These are phyloP conservation scores for Oleoguttula mirabilis DNA, from an alignment of 495 filamentous ascomycete genomes.

Conservation along the genomic window DNA sequence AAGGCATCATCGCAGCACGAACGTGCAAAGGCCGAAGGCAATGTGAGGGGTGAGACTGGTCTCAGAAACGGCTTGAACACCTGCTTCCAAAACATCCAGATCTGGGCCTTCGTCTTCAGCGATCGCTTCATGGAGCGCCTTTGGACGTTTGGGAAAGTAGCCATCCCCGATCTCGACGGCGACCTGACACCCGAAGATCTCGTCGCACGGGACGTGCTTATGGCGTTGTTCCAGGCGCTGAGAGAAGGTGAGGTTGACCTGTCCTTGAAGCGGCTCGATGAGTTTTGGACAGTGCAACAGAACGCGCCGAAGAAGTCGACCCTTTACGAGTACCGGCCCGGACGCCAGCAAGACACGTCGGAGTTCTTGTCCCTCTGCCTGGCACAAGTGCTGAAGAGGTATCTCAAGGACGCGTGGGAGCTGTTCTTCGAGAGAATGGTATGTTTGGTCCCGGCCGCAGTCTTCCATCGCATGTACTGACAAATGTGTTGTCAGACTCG, in stretches of 20 bases:
- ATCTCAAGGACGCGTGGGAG: background rate
- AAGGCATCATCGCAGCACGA: too few species aligned
- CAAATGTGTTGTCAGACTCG: background rate
- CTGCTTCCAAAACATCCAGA: background rate
- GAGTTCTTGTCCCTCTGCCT: background rate
- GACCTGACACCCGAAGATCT: background rate
- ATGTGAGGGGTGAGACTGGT: background rate
- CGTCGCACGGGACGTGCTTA: background rate
- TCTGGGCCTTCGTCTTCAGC: background rate
- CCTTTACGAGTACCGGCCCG: background rate
- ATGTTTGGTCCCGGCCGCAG: too few species aligned
- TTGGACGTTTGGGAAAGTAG: too few species aligned
- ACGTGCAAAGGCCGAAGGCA: too few species aligned
- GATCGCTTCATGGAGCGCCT: background rate
- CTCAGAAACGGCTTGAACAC: background rate
- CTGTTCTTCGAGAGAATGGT: background rate
- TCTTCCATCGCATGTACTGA: background rate
- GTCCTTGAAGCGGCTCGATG: background rate
- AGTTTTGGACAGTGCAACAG: background rate
- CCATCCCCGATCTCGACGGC: background rate
- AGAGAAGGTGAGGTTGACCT: background rate
- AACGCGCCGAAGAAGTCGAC: background rate
- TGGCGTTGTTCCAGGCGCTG: background rate
- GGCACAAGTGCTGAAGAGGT: background rate
- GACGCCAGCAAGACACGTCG: background rate